Base-by-base conservation (phyloP, 2,329 filamentous ascomycete genomes). In the Apiospora hydei region DNA sequence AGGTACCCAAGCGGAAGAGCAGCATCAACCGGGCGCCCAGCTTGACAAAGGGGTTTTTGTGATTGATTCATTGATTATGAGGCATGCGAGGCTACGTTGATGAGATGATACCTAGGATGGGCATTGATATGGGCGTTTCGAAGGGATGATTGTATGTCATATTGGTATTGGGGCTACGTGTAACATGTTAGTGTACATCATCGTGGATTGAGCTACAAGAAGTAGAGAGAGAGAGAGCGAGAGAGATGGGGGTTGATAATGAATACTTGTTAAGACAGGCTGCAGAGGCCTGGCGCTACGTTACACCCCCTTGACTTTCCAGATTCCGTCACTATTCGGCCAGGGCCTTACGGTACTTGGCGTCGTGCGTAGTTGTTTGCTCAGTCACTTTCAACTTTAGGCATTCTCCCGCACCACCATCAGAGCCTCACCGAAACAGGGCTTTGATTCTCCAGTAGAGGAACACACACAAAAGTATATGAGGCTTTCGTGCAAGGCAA, bases 41-140 rank as follows among this genome's bases (percentile, higher is more conserved):
- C 81, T 84, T 94, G 81, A 94, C 91, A 66, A 94, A 95, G 83
- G 93, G 93, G n/a, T 94, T 95, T 79, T 84, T 94, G 82, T 94
- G 77, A 83, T 67, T 49, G 57, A 41, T 41, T 38, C 30, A 38
- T 47, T 47, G 18, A 64, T 64, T 64, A 64, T 41, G 34, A 64
- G 57, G 57, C 57, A 30, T 41, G 57, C 57, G 57, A 41, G 18
- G 57, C 34, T 64, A 64, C 57, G 57, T 41, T 64, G 34, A 41
- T 64, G 57, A 64, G 34, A 64, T 64, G 34, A 44, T 44, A 47
- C 66, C 44, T 67, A 14, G 44, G 41, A 34, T 47, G 41, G 66
- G 53, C 70, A 67, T 71, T 67, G 70, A n/a, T 26, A 51, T 46
- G 43, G 61, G 53, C 51, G 53, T 67, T 68, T 68, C 41, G 24